Percentiles rank a stretch among this genome's conserved stretches.
Evolutionary conservation across 2,329 filamentous ascomycete genomes (phyloP).

Genomic region (Boeremia lycopersici): DNA sequence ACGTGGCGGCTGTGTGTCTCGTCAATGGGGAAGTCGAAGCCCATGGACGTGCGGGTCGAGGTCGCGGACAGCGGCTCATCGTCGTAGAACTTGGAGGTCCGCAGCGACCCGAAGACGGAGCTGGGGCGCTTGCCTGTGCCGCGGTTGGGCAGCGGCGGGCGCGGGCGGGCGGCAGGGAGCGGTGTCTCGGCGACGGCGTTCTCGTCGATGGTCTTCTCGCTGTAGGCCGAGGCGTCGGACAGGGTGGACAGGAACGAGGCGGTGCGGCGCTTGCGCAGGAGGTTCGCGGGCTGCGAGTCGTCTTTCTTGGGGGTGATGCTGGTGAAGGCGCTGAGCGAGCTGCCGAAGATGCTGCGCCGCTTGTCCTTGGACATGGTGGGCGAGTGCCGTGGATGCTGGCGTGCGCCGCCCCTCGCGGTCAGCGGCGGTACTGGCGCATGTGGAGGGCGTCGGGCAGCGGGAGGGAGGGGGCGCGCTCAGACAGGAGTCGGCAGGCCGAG

Average conservation of each 20-base stretch:
- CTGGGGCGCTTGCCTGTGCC: conserved; percentile 35
- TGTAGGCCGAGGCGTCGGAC: conserved; percentile 34
- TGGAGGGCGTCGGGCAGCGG: conserved; percentile 21
- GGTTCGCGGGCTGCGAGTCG: conserved; percentile 43
- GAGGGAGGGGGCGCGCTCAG: conserved; percentile 12
- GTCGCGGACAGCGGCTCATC: conserved; percentile 56
- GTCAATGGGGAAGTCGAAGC: conserved; percentile 50
- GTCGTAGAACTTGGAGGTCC: conserved; percentile 60
- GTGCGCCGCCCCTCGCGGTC: conserved; percentile 38
- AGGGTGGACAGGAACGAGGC: conserved; percentile 44
- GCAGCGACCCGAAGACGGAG: conserved; percentile 65
- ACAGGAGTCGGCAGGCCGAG: background rate
- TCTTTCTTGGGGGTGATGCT: conserved; percentile 36
- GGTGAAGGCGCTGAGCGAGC: conserved; percentile 40
- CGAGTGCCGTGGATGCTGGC: conserved; percentile 6
- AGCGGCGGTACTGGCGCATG: conserved; percentile 31
- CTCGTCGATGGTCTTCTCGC: conserved; percentile 26
- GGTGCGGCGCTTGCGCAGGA: conserved; percentile 47
- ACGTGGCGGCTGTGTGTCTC: conserved; percentile 51
- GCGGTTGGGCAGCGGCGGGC: conserved; percentile 27
- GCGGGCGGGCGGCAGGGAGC: conserved; percentile 14
- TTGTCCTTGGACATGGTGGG: conserved; percentile 46
- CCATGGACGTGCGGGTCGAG: conserved; percentile 56
- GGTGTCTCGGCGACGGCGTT: conserved; percentile 18
- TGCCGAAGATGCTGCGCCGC: conserved; percentile 47